Base-by-base conservation (phyloP, 192 early-diverging fungal genomes). In the Cladochytrium replicatum region DNA sequence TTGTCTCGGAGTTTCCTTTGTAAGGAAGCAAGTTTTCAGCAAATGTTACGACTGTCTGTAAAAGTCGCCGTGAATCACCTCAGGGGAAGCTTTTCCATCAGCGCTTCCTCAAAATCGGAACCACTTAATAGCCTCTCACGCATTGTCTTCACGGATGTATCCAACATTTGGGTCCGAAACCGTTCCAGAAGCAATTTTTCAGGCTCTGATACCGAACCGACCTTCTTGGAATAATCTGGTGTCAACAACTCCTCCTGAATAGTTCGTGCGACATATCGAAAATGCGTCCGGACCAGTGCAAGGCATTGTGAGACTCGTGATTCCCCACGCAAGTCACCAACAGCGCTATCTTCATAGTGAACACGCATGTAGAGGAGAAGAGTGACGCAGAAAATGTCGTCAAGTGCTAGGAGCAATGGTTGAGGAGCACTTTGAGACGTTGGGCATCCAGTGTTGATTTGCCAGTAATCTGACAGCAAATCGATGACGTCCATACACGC, bases 1-100 rank as follows among this genome's bases (percentile, higher is more conserved):
- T n/a, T n/a, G n/a, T n/a, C n/a, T 84, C 78, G 43, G 82, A 85
- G 27, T 72, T 80, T 49, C 78, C 63, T 43, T 80, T 80, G 49
- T 84, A 77, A 26, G 80, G 31, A n/a, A 64, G 57, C 74, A 3
- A 86, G 54, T 44, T 81, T 73, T 17, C 84, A 85, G n/a, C 26
- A 48, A 34, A 19, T 9, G 11, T 5, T 13, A 60, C 6, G 29
- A 41, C 21, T 54, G 11, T 34, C n/a, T 19, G 1, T 13, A 9
- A 52, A 30, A 7, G 32, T 45, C 37, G 31, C n/a, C n/a, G 57
- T 11, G 22, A 52, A 42, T 28, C 52, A 82, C 80, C 69, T 63
- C 13, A 85, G 70, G n/a, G 81, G 73, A 28, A 64, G 60, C 50
- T 67, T 69, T 21, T 63, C 61, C 48, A 84, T 48, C 40, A 84